Percentiles rank a stretch among this genome's conserved stretches.
Conservation (phyloP, 73 alveolate species). For the Urostyla sp. region DNA sequence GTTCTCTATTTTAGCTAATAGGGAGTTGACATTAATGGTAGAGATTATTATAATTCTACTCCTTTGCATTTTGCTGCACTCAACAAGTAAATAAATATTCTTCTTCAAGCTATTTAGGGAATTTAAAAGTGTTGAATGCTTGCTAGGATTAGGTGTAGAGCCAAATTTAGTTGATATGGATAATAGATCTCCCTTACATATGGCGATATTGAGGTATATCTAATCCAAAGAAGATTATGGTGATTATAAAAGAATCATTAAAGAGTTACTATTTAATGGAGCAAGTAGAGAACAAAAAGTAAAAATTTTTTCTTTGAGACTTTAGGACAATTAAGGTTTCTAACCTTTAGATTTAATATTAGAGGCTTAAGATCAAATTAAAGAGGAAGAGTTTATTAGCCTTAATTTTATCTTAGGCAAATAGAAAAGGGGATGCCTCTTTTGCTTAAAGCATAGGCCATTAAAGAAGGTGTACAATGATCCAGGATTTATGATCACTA, state of each 20-base stretch:
- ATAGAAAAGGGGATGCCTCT: constrained; percentile 3
- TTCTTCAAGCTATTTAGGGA: neutral
- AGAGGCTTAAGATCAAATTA: neutral
- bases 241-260: constrained; percentile 19
- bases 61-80: constrained; percentile 41
- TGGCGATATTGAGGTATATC: neutral
- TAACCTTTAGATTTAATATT: neutral
- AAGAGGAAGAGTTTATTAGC: neutral
- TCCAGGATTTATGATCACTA: neutral
- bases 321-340: neutral
- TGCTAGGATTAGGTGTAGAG: constrained; percentile 25
- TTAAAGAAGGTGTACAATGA: constrained; percentile 1
- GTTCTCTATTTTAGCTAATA: neutral
- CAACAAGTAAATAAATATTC: neutral
- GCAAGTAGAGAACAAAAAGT: constrained; percentile 25
- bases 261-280: constrained; percentile 32
- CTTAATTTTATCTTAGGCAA: neutral
- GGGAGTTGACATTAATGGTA: neutral
- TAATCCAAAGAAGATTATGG: neutral
- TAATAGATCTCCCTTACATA: neutral
- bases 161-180: neutral
- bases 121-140: constrained; percentile 30
- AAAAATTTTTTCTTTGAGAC: neutral
- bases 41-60: constrained; percentile 11
- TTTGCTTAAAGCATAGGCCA: constrained; percentile 26